Conservation (phyloP, 1,139 yeast species). For the Kodamaea arcana region DNA sequence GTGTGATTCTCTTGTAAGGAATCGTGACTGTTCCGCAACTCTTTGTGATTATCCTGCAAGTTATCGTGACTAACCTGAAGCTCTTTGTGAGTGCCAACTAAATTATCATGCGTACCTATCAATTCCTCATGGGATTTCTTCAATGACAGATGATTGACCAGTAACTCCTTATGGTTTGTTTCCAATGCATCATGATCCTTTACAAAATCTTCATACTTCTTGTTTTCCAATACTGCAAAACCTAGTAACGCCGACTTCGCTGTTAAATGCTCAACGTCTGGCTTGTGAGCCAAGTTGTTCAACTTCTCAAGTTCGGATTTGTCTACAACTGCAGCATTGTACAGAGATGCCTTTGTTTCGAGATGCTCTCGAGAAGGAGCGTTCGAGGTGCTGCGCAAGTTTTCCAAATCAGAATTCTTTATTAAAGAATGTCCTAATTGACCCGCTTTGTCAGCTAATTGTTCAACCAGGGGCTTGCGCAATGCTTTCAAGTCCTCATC, state of each 20-base stretch:
- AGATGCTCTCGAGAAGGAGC: slow-evolving; percentile 15
- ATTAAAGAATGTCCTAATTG: slow-evolving; percentile 14
- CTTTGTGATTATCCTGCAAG: slow-evolving; percentile 2
- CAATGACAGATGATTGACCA: background rate
- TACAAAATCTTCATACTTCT: slow-evolving; percentile 5
- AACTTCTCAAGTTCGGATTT: slow-evolving; percentile 15
- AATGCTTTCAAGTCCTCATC: slow-evolving; percentile 12
- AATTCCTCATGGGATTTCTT: background rate
- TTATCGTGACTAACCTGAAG: slow-evolving; percentile 3
- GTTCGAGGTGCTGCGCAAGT: slow-evolving; percentile 12
- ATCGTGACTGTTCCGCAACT: background rate
- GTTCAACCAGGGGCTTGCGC: slow-evolving; percentile 9
- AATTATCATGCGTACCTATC: background rate
- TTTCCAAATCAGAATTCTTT: slow-evolving; percentile 16
- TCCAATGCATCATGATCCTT: background rate
- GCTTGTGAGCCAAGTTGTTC: slow-evolving; percentile 13
- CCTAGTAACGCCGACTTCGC: slow-evolving; percentile 5
- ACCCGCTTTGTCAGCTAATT: slow-evolving; percentile 12
- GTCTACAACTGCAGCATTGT: slow-evolving; percentile 18
- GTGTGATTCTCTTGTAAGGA: background rate
- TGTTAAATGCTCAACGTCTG: slow-evolving; percentile 13
- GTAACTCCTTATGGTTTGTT: background rate
- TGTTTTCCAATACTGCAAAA: slow-evolving; percentile 4
- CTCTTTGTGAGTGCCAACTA: background rate
- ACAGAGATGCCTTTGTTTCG: slow-evolving; percentile 15